phyloP scores from a whole-genome alignment of 2,329 filamentous ascomycete species.

The Aspergillus uvarum region DNA sequence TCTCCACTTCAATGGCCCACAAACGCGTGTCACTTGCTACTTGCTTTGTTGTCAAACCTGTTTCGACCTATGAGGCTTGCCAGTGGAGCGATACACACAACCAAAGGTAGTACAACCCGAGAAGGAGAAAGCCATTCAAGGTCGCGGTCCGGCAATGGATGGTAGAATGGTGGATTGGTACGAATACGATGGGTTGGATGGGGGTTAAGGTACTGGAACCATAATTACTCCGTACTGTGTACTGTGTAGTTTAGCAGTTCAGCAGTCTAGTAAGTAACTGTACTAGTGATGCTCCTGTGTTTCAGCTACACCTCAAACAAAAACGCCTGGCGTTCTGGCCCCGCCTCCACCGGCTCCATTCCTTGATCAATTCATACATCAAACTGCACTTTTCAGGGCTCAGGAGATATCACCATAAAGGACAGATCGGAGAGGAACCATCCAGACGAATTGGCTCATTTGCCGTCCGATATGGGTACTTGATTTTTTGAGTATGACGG shows the following conservation, averaged over 20 bases:
- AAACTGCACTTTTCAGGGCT: not conserved
- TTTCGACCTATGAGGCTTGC: slow-evolving; percentile 2
- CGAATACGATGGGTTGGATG: not conserved
- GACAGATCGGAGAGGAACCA: not conserved
- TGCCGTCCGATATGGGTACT: not conserved
- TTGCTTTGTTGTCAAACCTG: slow-evolving; percentile 5
- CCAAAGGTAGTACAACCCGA: not conserved
- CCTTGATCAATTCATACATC: not conserved
- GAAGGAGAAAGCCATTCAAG: not conserved
- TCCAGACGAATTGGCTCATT: not conserved
- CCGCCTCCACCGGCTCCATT: slow-evolving; percentile 9
- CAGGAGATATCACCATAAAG: not conserved
- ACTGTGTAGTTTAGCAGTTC: not conserved
- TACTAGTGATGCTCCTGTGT: slow-evolving; percentile 10
- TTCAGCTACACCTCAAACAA: slow-evolving; percentile 18
- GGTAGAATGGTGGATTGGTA: not conserved
- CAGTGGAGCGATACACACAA: slow-evolving; percentile 5
- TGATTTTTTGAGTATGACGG: no score
- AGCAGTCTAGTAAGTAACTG: not conserved
- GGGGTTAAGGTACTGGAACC: no score
- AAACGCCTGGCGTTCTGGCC: slow-evolving; percentile 14
- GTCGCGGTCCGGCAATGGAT: not conserved
- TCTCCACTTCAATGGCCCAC: slow-evolving; percentile 24
- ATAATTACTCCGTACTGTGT: not conserved
- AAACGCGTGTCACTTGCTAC: slow-evolving; percentile 36